Evolutionary conservation across 305 asterid species (phyloP), one percentile per base, ranked within the genome.

Genomic region (Plantago coronopus): DNA sequence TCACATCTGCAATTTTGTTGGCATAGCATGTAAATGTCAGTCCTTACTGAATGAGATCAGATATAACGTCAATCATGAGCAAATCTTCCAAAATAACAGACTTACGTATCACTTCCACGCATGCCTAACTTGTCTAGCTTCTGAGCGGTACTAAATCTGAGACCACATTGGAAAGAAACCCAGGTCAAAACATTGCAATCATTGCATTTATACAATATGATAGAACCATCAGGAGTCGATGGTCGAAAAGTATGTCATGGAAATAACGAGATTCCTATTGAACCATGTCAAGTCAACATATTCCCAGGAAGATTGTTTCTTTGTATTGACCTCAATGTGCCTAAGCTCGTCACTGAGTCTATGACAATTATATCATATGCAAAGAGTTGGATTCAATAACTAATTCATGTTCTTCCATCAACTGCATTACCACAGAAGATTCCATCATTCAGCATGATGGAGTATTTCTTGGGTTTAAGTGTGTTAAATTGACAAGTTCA

Each of bases 81-180:
- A 48, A 29, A 20, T 57, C 59, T 66, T 47, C 64, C 16, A 45
- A 50, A 21, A 13, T 50, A 43, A 66, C 43, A 57, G 29, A 67
- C 96, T 72, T 82, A 89, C 97, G 99, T 89, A 70, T 93, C 99
- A 77, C 99, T 89, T 66, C 99, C 97, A 67, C 97, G 94, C 99
- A 89, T 89, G 65, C 97, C 99, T 61, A 94, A 88, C 75, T 94
- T 94, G 89, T 94, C 97, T 61, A 94, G 79, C 73, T 94, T 94
- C 85, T 94, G 99, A 57, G 99, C 99, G 2, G 96, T 89, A 68
- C 90, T 87, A 79, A 89, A 94, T 75, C 99, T 94, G 95, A 82
- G 42, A 46, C 43, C 47, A 57, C 19, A 45, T 61, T 54, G 45
- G 21, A 54, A 60, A 67, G 25, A 68, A 64, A 27, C 63, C 25